A percentile compares a stretch with the other conserved stretches of the same genome.
Evolutionary conservation across 805 yeast genomes (phyloP).

Genomic region (Yamadazyma kitorensis): DNA sequence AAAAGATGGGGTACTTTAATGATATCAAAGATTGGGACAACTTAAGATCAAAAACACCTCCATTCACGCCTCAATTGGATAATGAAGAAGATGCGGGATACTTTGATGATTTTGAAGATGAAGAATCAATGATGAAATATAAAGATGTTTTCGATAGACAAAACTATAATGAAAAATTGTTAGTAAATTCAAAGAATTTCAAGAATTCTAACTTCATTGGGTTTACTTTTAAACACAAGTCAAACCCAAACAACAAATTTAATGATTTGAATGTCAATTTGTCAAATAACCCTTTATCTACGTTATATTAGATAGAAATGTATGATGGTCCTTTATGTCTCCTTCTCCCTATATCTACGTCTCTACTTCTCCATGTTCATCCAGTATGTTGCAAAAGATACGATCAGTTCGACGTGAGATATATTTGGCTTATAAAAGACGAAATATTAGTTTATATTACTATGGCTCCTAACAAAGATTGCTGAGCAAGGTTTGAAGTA

Average conservation of each 20-base stretch:
- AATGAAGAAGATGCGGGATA: constrained; percentile 98
- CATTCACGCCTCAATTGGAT: constrained; percentile 95
- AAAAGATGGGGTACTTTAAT: constrained; percentile 73
- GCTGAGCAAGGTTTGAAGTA: no score
- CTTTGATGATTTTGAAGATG: constrained; percentile 95
- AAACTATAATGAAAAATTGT: constrained; percentile 75
- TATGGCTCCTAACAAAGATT: no score
- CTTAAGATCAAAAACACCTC: constrained; percentile 74
- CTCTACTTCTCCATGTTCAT: no score
- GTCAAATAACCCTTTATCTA: constrained; percentile 40
- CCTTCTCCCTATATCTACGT: no score
- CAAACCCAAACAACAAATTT: constrained; percentile 51
- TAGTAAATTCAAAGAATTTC: constrained; percentile 45
- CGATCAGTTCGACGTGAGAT: no score
- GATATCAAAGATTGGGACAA: constrained; percentile 73
- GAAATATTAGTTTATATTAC: no score
- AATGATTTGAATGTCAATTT: constrained; percentile 14
- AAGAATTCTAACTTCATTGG: constrained; percentile 73
- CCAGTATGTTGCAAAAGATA: no score
- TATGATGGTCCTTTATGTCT: no score
- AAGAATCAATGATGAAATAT: constrained; percentile 95
- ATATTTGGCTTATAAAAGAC: no score
- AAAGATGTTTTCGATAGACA: constrained; percentile 95
- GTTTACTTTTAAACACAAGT: constrained; percentile 88
- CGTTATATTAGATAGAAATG: constrained; percentile 41